A percentile compares a stretch with the other conserved stretches of the same genome.
These are phyloP conservation scores for Tetrapisispora phaffii DNA, from an alignment of 805 yeast genomes.

Conservation along the genomic window DNA sequence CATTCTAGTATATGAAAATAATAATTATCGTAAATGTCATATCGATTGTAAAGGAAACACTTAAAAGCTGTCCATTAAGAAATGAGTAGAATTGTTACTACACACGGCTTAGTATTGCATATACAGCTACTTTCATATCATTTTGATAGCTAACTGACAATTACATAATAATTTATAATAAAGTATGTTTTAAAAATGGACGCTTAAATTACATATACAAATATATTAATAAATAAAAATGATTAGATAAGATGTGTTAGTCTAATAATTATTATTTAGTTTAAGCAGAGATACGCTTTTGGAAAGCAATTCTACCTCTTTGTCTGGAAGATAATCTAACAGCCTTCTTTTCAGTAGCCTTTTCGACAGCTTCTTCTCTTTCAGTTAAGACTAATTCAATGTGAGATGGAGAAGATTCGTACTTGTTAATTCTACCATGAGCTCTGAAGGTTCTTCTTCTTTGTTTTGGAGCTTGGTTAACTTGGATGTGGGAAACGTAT, in stretches of 20 bases:
- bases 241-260: conserved; percentile 4
- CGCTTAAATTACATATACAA: conserved; percentile 6
- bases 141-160: too few species aligned
- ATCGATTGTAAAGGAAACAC: too few species aligned
- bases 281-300: conserved; percentile 75
- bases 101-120: too few species aligned
- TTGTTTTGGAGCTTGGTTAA: conserved; percentile 99
- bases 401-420: conserved; percentile 98
- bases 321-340: conserved; percentile 83
- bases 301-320: conserved; percentile 81
- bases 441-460: conserved; percentile 99
- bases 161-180: not conserved
- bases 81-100: too few species aligned
- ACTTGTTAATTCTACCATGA: conserved; percentile 99
- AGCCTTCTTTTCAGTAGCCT: conserved; percentile 64
- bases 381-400: conserved; percentile 95
- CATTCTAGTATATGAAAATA: too few species aligned
- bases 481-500: conserved; percentile 96
- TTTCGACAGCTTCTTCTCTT: conserved; percentile 86
- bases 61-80: too few species aligned
- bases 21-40: too few species aligned
- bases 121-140: too few species aligned
- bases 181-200: conserved; percentile 1
- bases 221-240: conserved; percentile 3
- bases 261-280: conserved; percentile 5